Conservation (phyloP, 2,329 filamentous ascomycete species). For the Sporothrix schenckii region DNA sequence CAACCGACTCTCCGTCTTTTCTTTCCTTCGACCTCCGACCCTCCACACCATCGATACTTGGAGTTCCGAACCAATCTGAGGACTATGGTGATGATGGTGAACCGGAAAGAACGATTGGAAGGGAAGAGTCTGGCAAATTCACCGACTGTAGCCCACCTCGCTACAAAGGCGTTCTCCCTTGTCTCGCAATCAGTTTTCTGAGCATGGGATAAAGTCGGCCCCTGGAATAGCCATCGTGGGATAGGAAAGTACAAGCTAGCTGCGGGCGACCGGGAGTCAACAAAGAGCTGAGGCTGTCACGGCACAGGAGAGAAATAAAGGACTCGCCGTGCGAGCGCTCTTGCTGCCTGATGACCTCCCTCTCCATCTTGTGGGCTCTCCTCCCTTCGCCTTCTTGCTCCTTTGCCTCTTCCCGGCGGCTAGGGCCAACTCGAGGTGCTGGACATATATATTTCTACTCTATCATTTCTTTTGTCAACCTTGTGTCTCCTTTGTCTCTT, state of each 20-base stretch:
- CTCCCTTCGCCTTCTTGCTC: not conserved
- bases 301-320: constrained; percentile 4
- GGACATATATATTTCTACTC: constrained; percentile 29
- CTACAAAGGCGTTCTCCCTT: constrained; percentile 29
- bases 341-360: not conserved
- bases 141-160: constrained; percentile 34
- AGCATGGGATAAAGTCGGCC: not conserved
- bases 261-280: not conserved
- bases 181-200: not conserved
- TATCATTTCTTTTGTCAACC: constrained; percentile 29
- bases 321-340: constrained; percentile 31
- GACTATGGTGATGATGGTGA: not conserved
- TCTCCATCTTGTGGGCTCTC: not conserved
- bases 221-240: not conserved
- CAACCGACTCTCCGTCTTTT: not conserved
- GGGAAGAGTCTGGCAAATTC: not conserved
- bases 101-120: not conserved
- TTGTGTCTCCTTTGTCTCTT: constrained; percentile 31
- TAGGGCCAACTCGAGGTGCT: constrained; percentile 32
- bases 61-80: too few species aligned
- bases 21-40: not conserved
- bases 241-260: not conserved
- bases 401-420: not conserved
- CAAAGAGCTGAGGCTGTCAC: not conserved
- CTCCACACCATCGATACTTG: not conserved